Evolutionary conservation across 2,329 filamentous ascomycete genomes (phyloP).

Genomic region (Tolypocladium tundrense): DNA sequence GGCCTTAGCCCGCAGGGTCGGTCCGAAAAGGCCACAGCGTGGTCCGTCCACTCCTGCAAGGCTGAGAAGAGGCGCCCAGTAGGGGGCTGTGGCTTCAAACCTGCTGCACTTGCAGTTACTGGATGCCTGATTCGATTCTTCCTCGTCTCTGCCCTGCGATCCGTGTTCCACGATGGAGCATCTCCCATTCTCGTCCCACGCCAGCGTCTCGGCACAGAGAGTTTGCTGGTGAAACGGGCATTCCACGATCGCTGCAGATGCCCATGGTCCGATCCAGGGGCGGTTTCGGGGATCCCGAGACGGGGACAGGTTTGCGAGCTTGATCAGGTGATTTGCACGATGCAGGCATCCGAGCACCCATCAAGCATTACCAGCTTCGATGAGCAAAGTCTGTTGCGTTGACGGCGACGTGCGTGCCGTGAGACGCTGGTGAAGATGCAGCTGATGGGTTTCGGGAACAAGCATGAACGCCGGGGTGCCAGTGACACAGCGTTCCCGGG

Average conservation of each 20-base stretch:
- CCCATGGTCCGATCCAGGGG: neutral
- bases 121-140: neutral
- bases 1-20: neutral
- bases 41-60: conserved; percentile 1
- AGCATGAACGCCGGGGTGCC: neutral
- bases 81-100: too few relatives aligned
- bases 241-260: neutral
- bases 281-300: neutral
- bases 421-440: neutral
- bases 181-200: neutral
- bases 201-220: neutral
- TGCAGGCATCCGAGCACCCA: neutral
- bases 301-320: neutral
- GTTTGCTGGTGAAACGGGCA: neutral
- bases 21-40: conserved; percentile 4
- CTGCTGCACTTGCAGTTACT: neutral
- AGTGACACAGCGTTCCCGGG: neutral
- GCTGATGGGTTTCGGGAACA: neutral
- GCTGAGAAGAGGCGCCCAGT: neutral
- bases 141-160: neutral
- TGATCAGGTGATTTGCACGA: neutral
- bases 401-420: too few relatives aligned
- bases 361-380: neutral
- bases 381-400: neutral
- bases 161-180: neutral